Evolutionary conservation across 441 rosid genomes (phyloP).

Genomic region (Erodium moschatum): DNA sequence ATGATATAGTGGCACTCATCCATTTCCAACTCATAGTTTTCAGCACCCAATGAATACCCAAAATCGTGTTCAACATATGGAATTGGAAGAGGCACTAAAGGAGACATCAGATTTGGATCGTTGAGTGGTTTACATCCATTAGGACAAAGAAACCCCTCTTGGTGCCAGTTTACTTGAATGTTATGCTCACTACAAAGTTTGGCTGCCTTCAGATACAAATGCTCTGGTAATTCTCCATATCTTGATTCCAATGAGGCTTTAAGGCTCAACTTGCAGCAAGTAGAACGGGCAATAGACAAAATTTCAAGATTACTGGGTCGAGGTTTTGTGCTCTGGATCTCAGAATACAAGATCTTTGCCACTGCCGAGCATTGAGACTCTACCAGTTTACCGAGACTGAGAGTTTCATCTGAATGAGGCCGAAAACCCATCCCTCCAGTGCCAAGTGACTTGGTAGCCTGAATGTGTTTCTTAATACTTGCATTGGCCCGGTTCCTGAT

Average conservation of each 20-base stretch:
- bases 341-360: slow-evolving; percentile 58
- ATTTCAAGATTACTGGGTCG: slow-evolving; percentile 82
- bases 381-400: slow-evolving; percentile 42
- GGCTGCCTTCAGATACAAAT: slow-evolving; percentile 82
- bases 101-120: slow-evolving; percentile 31
- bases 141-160: slow-evolving; percentile 61
- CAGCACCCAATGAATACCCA: slow-evolving; percentile 26
- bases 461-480: slow-evolving; percentile 65
- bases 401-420: slow-evolving; percentile 31
- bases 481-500: slow-evolving; percentile 59
- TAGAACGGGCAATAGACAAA: slow-evolving; percentile 63
- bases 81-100: slow-evolving; percentile 38
- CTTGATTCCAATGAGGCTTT: slow-evolving; percentile 64
- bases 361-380: slow-evolving; percentile 65
- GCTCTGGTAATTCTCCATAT: slow-evolving; percentile 66
- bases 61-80: slow-evolving; percentile 23
- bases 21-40: slow-evolving; percentile 44
- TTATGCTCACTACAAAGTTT: slow-evolving; percentile 87
- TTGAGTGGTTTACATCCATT: slow-evolving; percentile 64
- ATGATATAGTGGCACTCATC: slow-evolving; percentile 85
- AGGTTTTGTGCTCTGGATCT: slow-evolving; percentile 68
- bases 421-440: slow-evolving; percentile 26
- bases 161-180: slow-evolving; percentile 81
- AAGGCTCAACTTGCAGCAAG: slow-evolving; percentile 85
- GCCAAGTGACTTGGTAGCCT: slow-evolving; percentile 46